phyloP scores from a whole-genome alignment of 2,329 filamentous ascomycete species.

The Plectosphaerella cucumerina region DNA sequence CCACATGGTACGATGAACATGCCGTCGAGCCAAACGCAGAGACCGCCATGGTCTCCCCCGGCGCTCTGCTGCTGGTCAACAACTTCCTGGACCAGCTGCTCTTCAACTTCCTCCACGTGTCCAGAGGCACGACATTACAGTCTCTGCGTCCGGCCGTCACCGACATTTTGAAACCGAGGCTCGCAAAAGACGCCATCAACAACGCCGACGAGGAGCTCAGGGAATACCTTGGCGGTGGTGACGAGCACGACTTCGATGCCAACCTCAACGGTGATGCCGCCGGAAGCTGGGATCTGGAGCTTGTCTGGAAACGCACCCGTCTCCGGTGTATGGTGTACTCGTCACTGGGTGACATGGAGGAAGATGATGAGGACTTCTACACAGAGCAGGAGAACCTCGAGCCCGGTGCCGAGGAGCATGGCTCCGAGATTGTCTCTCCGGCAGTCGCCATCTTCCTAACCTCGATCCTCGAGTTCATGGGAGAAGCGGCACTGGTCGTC shows the following conservation, averaged over 20 bases:
- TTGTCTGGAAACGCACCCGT: slow-evolving; percentile 89
- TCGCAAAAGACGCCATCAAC: slow-evolving; percentile 79
- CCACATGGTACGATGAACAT: slow-evolving; percentile 65
- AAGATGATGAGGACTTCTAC: slow-evolving; percentile 91
- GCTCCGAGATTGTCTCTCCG: slow-evolving; percentile 73
- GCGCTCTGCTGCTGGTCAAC: slow-evolving; percentile 77
- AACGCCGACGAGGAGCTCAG: slow-evolving; percentile 82
- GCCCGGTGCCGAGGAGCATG: slow-evolving; percentile 49
- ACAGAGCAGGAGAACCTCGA: slow-evolving; percentile 76
- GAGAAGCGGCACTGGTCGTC: slow-evolving; percentile 84
- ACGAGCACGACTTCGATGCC: slow-evolving; percentile 66
- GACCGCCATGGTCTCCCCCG: slow-evolving; percentile 66
- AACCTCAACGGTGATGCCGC: slow-evolving; percentile 46
- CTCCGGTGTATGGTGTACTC: slow-evolving; percentile 98
- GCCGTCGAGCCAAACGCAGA: slow-evolving; percentile 62
- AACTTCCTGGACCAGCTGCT: slow-evolving; percentile 90
- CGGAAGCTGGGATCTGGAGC: slow-evolving; percentile 80
- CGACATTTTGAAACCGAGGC: slow-evolving; percentile 82
- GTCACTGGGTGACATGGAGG: slow-evolving; percentile 91
- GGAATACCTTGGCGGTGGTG: slow-evolving; percentile 78
- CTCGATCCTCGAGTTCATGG: slow-evolving; percentile 89
- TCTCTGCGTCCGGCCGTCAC: slow-evolving; percentile 76
- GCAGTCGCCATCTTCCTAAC: slow-evolving; percentile 94
- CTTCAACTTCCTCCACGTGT: slow-evolving; percentile 79
- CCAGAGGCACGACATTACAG: slow-evolving; percentile 72